phyloP scores from a whole-genome alignment of 225 moss, liverwort and hornwort genomes.

The Sphagnum tenellum region DNA sequence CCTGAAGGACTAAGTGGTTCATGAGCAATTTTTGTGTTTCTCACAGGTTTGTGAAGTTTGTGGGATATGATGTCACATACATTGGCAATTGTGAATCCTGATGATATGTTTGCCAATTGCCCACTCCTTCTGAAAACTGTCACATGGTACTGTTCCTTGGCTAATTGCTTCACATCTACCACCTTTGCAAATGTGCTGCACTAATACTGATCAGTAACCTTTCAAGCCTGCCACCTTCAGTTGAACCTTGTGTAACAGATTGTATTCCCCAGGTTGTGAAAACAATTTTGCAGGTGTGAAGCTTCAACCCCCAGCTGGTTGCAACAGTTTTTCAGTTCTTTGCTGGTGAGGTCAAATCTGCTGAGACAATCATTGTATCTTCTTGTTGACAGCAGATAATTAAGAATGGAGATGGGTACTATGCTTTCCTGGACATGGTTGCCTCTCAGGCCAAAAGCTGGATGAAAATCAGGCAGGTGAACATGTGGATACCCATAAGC shows the following conservation, averaged over 20 bases:
- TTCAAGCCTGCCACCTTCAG: slow-evolving; percentile 63
- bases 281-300: slow-evolving; percentile 64
- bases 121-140: too few species aligned
- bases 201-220: slow-evolving; percentile 9
- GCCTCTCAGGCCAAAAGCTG: slow-evolving; percentile 74
- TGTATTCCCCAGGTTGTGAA: slow-evolving; percentile 71
- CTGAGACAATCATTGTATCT: too few species aligned
- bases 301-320: too few species aligned
- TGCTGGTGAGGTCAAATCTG: too few species aligned
- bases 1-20: too few species aligned
- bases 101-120: slow-evolving; percentile 63
- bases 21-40: too few species aligned
- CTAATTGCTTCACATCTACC: too few species aligned
- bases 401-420: slow-evolving; percentile 89
- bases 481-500: slow-evolving; percentile 82
- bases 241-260: slow-evolving; percentile 88
- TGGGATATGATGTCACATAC: slow-evolving; percentile 80
- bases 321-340: too few species aligned
- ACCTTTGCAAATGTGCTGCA: too few species aligned
- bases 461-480: slow-evolving; percentile 97
- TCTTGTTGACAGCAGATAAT: slow-evolving; percentile 48
- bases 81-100: slow-evolving; percentile 96
- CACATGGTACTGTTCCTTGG: too few species aligned
- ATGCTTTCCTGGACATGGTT: slow-evolving; percentile 77
- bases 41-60: slow-evolving; percentile 63